Percentiles rank a stretch among this genome's conserved stretches.
These are phyloP conservation scores for Solanum pennellii DNA, from an alignment of 257 asterid genomes.

Conservation along the genomic window DNA sequence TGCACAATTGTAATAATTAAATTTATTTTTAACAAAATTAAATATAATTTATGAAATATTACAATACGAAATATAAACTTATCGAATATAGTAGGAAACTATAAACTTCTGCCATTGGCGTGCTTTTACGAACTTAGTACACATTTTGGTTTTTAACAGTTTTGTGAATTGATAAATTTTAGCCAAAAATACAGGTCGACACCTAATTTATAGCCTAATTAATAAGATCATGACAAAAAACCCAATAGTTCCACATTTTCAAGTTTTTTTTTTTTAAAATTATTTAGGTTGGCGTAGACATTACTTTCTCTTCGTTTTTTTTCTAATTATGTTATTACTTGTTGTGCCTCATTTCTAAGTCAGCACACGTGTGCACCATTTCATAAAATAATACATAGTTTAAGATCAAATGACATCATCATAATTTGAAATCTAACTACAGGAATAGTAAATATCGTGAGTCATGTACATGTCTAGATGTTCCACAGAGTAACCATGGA, in stretches of 20 bases:
- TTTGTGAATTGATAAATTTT: neutral
- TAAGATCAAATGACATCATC: neutral
- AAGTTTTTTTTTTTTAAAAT: neutral
- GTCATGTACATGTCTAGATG: neutral
- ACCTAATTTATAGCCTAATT: neutral
- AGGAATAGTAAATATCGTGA: neutral
- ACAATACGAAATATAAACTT: neutral
- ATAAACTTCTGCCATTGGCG: neutral
- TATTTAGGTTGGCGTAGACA: neutral
- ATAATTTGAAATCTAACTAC: neutral
- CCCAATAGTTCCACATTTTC: neutral
- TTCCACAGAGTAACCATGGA: too few relatives aligned
- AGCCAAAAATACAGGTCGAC: neutral
- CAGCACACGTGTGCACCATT: neutral
- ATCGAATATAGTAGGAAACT: too few relatives aligned
- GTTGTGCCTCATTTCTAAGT: neutral
- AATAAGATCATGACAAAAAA: neutral
- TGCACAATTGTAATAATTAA: neutral
- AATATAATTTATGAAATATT: too few relatives aligned
- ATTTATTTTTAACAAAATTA: too few relatives aligned
- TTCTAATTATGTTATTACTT: neutral
- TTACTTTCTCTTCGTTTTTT: neutral
- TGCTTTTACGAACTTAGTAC: neutral
- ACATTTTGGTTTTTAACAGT: neutral
- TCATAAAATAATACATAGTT: neutral